Percentiles rank a stretch among this genome's conserved stretches.
phyloP scores from a whole-genome alignment of 2,329 filamentous ascomycete species.

The Thielaviopsis ethacetica region DNA sequence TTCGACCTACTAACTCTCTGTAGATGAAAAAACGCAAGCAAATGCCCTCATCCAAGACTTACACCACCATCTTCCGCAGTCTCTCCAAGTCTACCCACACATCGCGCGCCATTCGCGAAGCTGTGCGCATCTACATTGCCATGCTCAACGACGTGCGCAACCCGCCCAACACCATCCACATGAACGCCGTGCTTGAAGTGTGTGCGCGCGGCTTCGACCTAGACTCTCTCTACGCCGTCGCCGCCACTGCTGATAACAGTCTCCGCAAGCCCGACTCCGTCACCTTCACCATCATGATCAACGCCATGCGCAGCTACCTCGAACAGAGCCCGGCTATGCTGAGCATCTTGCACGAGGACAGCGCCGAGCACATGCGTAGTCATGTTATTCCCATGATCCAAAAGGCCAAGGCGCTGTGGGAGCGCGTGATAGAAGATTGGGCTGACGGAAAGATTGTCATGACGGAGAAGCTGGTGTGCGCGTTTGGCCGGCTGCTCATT shows the following conservation, averaged over 20 bases:
- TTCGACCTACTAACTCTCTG: constrained; percentile 12
- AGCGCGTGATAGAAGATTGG: constrained; percentile 66
- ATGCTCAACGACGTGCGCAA: constrained; percentile 50
- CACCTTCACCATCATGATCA: constrained; percentile 74
- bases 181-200: constrained; percentile 74
- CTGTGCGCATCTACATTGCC: constrained; percentile 59
- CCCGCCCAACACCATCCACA: constrained; percentile 61
- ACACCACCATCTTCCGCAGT: constrained; percentile 66
- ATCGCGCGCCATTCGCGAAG: constrained; percentile 46
- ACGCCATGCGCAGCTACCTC: constrained; percentile 45
- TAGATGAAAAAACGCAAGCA: constrained; percentile 92
- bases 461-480: constrained; percentile 62
- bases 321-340: constrained; percentile 14
- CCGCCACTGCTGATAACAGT: constrained; percentile 51
- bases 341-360: constrained; percentile 13
- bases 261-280: constrained; percentile 44
- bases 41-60: constrained; percentile 66
- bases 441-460: constrained; percentile 49
- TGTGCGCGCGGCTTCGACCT: constrained; percentile 61
- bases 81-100: constrained; percentile 44
- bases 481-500: constrained; percentile 68
- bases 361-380: constrained; percentile 5
- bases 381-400: constrained; percentile 11
- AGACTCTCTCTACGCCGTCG: constrained; percentile 64
- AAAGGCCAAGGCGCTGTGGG: constrained; percentile 66